Evolutionary conservation across 352 stramenopile species (phyloP).

Genomic region (Stephanocyclus meneghinianus): DNA sequence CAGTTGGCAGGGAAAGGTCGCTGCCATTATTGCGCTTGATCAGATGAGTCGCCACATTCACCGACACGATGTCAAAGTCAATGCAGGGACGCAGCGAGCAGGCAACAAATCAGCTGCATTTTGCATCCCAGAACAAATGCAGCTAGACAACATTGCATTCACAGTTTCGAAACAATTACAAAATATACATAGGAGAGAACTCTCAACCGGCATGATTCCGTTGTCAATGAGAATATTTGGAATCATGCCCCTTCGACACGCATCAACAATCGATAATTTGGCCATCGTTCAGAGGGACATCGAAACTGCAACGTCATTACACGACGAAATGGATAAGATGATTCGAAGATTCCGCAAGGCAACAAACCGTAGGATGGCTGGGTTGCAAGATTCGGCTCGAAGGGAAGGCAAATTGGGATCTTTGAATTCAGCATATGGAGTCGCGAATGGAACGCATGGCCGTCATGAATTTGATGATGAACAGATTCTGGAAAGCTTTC

Average conservation of each 20-base stretch:
- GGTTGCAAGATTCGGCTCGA: conserved; percentile 71
- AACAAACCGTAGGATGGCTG: conserved; percentile 72
- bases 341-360: conserved; percentile 76
- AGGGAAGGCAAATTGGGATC: conserved; percentile 39
- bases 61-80: conserved; percentile 48
- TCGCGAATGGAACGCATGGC: conserved; percentile 3
- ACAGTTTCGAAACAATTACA: conserved; percentile 57
- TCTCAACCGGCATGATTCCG: conserved; percentile 74
- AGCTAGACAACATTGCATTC: conserved; percentile 64
- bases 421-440: neutral
- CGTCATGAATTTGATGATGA: conserved; percentile 54
- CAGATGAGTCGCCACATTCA: conserved; percentile 79
- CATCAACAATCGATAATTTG: conserved; percentile 65
- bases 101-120: neutral
- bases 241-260: conserved; percentile 78
- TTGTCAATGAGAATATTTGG: conserved; percentile 75
- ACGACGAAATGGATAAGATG: conserved; percentile 69
- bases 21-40: conserved; percentile 79
- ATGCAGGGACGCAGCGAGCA: neutral
- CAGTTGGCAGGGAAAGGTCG: conserved; percentile 71
- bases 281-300: conserved; percentile 64
- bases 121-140: conserved; percentile 49
- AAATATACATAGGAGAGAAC: conserved; percentile 52
- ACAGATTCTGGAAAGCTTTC: conserved; percentile 75
- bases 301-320: conserved; percentile 47